Evolutionary conservation across 1,284 basidiomycete genomes (phyloP), one percentile per base, ranked within the genome.

Genomic region (Trametes versicolor): DNA sequence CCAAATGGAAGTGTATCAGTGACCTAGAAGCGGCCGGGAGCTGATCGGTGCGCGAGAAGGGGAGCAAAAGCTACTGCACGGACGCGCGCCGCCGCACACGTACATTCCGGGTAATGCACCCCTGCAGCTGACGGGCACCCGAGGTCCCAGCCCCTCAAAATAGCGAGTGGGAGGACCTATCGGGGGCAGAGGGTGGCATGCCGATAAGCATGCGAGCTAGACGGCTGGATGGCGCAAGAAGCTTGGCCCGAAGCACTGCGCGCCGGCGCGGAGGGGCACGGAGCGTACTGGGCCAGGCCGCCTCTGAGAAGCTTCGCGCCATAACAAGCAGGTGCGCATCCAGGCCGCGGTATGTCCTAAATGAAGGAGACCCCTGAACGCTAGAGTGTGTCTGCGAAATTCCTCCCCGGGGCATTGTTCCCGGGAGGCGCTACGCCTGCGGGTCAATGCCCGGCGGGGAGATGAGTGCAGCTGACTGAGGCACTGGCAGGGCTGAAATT

Each of bases 151-250:
- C 51, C 51, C 17, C 62, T 51, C 36, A 52, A 54, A 65, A 66
- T 68, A 66, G 67, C 55, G 23, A 32, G 29, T 32, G 50, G n/a
- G 60, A 57, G 17, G 43, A 29, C 52, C 54, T 59, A 49, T 56
- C 52, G 52, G 64, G 51, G 58, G 41, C 51, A 57, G 48, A 50
- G 58, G 37, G 29, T 8, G 29, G 41, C 37, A 49, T 48, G 55
- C 60, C 63, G 68, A 68, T 68, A 68, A 68, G 67, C 67, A 68
- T 65, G 63, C 66, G 66, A 58, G 49, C 21, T 54, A 39, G 54
- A 36, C 49, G 57, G 57, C 60, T 56, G 57, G 62, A 34, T 48
- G 59, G 52, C 48, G 55, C 50, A 55, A 45, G 54, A 55, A 43
- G 47, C 58, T 23, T 32, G 43, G 51, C 53, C 61, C 43, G 48